Conservation (phyloP, 345 rosid genomes). For the Eutrema yunnanense region DNA sequence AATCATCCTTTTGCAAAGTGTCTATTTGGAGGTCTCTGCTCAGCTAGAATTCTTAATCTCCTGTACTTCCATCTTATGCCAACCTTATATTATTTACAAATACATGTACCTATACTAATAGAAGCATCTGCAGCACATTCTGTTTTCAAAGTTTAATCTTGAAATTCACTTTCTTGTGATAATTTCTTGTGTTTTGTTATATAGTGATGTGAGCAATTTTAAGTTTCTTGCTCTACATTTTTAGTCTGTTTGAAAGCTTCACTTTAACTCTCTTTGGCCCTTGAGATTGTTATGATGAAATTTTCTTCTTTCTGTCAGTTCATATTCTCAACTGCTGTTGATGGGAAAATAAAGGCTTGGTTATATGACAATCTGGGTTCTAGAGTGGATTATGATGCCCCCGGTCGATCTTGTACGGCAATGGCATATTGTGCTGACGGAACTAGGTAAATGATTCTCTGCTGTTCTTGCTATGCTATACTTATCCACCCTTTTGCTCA, state of each 20-base stretch:
- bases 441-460: conserved; percentile 31
- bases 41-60: background rate
- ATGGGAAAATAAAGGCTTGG: conserved; percentile 83
- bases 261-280: background rate
- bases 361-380: conserved; percentile 68
- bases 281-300: conserved; percentile 1
- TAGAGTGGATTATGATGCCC: conserved; percentile 82
- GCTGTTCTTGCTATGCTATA: background rate
- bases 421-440: conserved; percentile 90
- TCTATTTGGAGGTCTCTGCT: background rate
- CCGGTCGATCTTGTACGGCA: conserved; percentile 63
- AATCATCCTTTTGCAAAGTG: background rate
- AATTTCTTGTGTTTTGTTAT: background rate
- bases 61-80: background rate
- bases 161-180: background rate
- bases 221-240: background rate
- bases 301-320: conserved; percentile 33
- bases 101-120: background rate
- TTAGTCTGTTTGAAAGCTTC: background rate
- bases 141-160: conserved; percentile 1
- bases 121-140: background rate
- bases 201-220: background rate
- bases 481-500: conserved; percentile 7
- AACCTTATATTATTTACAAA: background rate
- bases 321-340: conserved; percentile 50